Conservation (phyloP, 306 rosid genomes). For the Ochetophila trinervis region DNA sequence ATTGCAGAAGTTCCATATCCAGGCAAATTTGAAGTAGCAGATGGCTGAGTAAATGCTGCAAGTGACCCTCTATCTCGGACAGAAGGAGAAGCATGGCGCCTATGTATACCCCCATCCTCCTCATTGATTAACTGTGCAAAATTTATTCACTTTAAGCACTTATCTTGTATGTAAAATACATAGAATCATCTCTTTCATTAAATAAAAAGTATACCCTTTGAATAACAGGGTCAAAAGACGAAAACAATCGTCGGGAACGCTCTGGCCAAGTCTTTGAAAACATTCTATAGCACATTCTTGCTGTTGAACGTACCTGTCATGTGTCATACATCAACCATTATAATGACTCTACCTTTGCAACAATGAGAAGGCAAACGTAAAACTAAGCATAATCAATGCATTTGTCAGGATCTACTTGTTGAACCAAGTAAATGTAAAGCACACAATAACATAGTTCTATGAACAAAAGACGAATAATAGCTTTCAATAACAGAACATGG, state of each 20-base stretch:
- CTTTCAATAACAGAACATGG: neutral
- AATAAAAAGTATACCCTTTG: slow-evolving; percentile 67
- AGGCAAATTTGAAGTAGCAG: slow-evolving; percentile 66
- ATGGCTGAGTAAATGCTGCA: slow-evolving; percentile 52
- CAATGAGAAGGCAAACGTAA: neutral
- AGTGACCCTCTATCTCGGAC: slow-evolving; percentile 79
- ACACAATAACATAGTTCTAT: neutral
- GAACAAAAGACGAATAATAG: neutral
- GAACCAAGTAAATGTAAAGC: neutral
- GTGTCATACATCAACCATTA: slow-evolving; percentile 29
- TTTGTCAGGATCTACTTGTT: neutral
- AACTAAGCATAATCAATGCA: neutral
- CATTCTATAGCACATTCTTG: slow-evolving; percentile 97
- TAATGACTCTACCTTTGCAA: neutral
- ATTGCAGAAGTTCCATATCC: slow-evolving; percentile 99
- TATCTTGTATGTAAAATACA: slow-evolving; percentile 12
- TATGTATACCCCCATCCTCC: slow-evolving; percentile 96
- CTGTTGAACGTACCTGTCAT: slow-evolving; percentile 89
- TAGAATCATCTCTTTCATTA: slow-evolving; percentile 27
- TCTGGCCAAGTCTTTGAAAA: slow-evolving; percentile 99
- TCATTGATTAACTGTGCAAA: slow-evolving; percentile 83
- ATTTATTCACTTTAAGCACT: slow-evolving; percentile 18
- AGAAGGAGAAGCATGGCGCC: slow-evolving; percentile 89
- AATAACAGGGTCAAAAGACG: slow-evolving; percentile 84
- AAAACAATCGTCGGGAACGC: slow-evolving; percentile 79